A percentile compares a stretch with the other conserved stretches of the same genome.
phyloP scores from a whole-genome alignment of 2,329 filamentous ascomycete genomes.

The Fusarium citri region DNA sequence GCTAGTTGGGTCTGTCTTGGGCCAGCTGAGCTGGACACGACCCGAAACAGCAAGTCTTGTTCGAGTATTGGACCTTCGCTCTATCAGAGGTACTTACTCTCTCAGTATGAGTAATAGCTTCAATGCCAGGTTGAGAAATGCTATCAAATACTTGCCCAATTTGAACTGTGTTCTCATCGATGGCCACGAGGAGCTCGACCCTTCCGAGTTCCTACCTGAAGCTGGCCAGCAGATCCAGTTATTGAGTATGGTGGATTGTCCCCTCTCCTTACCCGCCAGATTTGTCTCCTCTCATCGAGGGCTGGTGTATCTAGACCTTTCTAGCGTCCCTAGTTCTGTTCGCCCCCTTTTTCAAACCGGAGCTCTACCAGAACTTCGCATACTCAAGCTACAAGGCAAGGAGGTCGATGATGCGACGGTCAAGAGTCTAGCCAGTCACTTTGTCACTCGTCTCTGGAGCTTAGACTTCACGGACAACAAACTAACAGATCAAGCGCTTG shows the following conservation, averaged over 20 bases:
- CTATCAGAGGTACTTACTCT: slow-evolving; percentile 55
- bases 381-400: slow-evolving; percentile 63
- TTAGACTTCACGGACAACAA: slow-evolving; percentile 66
- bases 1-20: slow-evolving; percentile 60
- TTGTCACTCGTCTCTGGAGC: slow-evolving; percentile 63
- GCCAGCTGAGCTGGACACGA: slow-evolving; percentile 51
- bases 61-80: slow-evolving; percentile 61
- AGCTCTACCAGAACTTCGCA: slow-evolving; percentile 59
- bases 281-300: slow-evolving; percentile 56
- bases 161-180: slow-evolving; percentile 62
- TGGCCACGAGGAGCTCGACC: slow-evolving; percentile 59
- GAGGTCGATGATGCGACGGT: slow-evolving; percentile 57
- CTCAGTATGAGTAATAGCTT: slow-evolving; percentile 53
- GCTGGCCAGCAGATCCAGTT: slow-evolving; percentile 43
- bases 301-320: slow-evolving; percentile 66
- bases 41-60: slow-evolving; percentile 57
- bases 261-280: slow-evolving; percentile 53
- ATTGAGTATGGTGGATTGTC: slow-evolving; percentile 60
- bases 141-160: slow-evolving; percentile 56
- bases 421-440: slow-evolving; percentile 50
- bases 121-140: slow-evolving; percentile 54
- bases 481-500: slow-evolving; percentile 60
- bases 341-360: slow-evolving; percentile 50
- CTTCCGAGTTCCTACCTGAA: slow-evolving; percentile 49
- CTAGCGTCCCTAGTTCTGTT: slow-evolving; percentile 60